Conservation (phyloP, 768 basidiomycete species). For the Lentinula guzmanii region DNA sequence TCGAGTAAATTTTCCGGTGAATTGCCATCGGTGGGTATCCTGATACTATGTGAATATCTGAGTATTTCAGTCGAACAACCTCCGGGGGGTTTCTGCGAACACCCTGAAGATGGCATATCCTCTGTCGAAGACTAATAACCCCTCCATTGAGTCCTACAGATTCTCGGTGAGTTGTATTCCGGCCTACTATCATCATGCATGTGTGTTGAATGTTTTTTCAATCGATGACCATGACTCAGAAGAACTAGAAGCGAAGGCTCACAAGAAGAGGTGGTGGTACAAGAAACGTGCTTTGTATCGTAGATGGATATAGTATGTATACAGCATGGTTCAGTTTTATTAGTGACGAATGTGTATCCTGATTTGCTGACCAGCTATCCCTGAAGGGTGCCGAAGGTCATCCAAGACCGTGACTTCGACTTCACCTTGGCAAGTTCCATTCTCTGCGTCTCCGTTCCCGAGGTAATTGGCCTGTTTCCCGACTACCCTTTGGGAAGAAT, state of each 20-base stretch:
- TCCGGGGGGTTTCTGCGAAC: not conserved
- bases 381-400: not conserved
- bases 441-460: not conserved
- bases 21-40: not conserved
- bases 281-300: not conserved
- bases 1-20: not conserved
- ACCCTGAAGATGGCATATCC: not conserved
- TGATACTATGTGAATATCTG: not conserved
- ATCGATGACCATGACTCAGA: not conserved
- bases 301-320: not conserved
- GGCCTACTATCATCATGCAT: not conserved
- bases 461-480: not conserved
- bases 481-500: not conserved
- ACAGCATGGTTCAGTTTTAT: not conserved
- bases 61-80: not conserved
- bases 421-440: not conserved
- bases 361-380: conserved; percentile 1
- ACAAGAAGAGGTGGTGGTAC: too few species aligned
- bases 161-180: not conserved
- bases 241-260: too few species aligned
- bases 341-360: not conserved
- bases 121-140: not conserved
- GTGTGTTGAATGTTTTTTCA: not conserved
- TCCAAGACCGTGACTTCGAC: not conserved
- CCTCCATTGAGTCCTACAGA: not conserved